Conservation (phyloP, 371 early-diverging fungal genomes). For the Zychaea mexicana region DNA sequence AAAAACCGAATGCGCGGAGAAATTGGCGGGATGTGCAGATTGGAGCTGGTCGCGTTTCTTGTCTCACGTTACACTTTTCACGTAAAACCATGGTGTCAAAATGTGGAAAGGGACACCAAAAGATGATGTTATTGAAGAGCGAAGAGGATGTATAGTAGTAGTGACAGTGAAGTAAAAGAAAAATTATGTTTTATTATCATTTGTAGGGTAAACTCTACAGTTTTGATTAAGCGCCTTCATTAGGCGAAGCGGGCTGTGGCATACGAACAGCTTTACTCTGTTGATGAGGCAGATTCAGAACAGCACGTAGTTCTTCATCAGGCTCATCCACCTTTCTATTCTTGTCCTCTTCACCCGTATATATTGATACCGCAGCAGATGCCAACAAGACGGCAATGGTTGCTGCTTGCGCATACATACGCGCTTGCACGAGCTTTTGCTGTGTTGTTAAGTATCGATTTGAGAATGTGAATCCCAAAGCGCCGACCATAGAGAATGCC, state of each 20-base stretch:
- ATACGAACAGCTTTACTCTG: conserved; percentile 4
- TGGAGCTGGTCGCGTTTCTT: too few relatives aligned
- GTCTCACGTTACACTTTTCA: too few relatives aligned
- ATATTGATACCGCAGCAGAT: conserved; percentile 47
- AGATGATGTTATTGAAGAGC: too few relatives aligned
- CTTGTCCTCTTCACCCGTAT: conserved; percentile 36
- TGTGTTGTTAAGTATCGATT: conserved; percentile 67
- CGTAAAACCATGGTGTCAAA: too few relatives aligned
- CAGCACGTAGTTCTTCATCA: conserved; percentile 45
- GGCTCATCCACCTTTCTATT: conserved; percentile 25
- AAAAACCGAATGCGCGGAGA: too few relatives aligned
- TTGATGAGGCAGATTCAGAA: conserved; percentile 36
- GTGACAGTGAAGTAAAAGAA: too few relatives aligned
- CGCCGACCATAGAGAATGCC: conserved; percentile 69
- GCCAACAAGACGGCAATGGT: conserved; percentile 48
- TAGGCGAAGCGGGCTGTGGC: neutral
- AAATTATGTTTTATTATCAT: neutral
- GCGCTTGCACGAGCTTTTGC: conserved; percentile 77
- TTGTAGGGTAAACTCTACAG: neutral
- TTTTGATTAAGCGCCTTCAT: neutral
- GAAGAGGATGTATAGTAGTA: too few relatives aligned
- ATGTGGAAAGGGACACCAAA: too few relatives aligned
- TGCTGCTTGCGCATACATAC: conserved; percentile 65
- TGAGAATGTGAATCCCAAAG: conserved; percentile 66
- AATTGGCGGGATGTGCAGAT: too few relatives aligned